Conservation (phyloP, 2,329 filamentous ascomycete species). For the Aspergillus fructus region DNA sequence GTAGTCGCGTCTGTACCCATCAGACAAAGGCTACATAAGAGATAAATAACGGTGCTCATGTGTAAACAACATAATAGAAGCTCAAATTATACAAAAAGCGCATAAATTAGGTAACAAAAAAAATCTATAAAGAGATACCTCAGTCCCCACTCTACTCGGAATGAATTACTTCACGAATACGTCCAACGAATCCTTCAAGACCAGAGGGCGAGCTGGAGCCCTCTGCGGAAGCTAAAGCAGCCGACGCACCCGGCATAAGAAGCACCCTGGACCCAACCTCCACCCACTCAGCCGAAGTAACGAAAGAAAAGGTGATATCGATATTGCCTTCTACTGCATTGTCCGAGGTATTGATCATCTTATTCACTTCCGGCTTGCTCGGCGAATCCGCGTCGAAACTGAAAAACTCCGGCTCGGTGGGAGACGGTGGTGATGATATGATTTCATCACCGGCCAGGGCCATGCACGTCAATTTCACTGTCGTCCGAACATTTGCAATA, state of each 20-base stretch:
- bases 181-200: conserved; percentile 61
- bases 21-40: background rate
- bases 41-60: background rate
- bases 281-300: conserved; percentile 58
- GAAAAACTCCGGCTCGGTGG: conserved; percentile 44
- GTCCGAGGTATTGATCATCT: conserved; percentile 24
- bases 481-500: conserved; percentile 79
- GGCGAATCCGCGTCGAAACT: conserved; percentile 41
- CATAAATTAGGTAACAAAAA: background rate
- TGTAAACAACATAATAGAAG: background rate
- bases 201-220: conserved; percentile 51
- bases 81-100: background rate
- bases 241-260: conserved; percentile 58
- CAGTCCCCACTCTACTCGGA: conserved; percentile 44
- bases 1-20: background rate
- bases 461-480: conserved; percentile 69
- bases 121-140: background rate
- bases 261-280: conserved; percentile 57
- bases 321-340: conserved; percentile 31
- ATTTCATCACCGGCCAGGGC: conserved; percentile 34
- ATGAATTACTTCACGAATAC: conserved; percentile 35
- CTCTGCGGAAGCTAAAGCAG: conserved; percentile 47
- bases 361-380: conserved; percentile 26
- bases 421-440: conserved; percentile 27
- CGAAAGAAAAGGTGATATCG: conserved; percentile 56